These are phyloP conservation scores for Cyclostephanos tholiformis DNA, from an alignment of 108 stramenopile species.

Conservation along the genomic window DNA sequence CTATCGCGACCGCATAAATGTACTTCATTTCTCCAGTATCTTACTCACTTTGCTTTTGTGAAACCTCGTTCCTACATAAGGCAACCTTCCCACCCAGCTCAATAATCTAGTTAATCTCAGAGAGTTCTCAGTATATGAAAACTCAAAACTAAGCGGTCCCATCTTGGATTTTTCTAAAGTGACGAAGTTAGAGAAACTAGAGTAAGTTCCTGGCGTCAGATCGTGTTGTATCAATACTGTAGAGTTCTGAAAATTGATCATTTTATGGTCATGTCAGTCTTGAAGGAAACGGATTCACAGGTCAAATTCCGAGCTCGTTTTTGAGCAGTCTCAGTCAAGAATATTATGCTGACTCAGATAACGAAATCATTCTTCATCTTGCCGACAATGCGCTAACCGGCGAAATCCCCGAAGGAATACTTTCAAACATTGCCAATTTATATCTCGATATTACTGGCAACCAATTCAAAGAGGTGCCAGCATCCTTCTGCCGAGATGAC, in stretches of 20 bases:
- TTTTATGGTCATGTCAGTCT: conserved; percentile 14
- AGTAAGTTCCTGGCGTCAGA: conserved; percentile 1
- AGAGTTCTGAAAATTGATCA: background rate
- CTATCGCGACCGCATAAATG: background rate
- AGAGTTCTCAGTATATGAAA: conserved; percentile 44
- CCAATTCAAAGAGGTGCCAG: conserved; percentile 41
- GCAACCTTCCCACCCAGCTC: conserved; percentile 45
- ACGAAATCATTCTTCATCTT: conserved; percentile 56
- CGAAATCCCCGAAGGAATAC: conserved; percentile 39
- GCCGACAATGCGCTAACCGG: conserved; percentile 67
- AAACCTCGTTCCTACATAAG: conserved; percentile 6
- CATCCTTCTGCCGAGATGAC: conserved; percentile 27
- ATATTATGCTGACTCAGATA: conserved; percentile 29
- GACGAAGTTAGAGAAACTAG: conserved; percentile 46
- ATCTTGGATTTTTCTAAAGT: conserved; percentile 36
- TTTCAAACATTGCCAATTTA: conserved; percentile 41
- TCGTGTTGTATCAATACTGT: background rate
- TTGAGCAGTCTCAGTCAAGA: conserved; percentile 46
- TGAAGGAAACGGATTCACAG: conserved; percentile 51
- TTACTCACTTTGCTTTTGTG: background rate
- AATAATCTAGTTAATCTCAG: conserved; percentile 42
- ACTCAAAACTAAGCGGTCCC: conserved; percentile 27
- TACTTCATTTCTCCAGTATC: background rate
- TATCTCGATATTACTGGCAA: conserved; percentile 50
- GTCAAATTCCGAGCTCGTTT: conserved; percentile 41